A percentile compares a stretch with the other conserved stretches of the same genome.
Evolutionary conservation across 2,329 filamentous ascomycete genomes (phyloP).

Genomic region (Fusarium tanahbumbuense): DNA sequence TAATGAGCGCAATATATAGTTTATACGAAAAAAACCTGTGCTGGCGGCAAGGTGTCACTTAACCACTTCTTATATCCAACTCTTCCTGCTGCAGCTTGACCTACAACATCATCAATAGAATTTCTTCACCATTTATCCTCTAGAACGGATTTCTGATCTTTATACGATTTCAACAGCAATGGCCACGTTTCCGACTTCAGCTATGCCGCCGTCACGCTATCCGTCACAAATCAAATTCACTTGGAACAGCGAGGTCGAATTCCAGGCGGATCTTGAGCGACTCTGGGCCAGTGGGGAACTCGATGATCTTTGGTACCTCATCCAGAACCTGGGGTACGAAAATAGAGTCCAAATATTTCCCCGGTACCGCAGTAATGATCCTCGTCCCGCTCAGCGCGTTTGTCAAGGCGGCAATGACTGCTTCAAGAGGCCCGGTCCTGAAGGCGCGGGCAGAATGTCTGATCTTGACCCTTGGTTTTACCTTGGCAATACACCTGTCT

Average conservation of each 20-base stretch:
- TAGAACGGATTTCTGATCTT: not conserved
- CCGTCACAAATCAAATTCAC: too few relatives aligned
- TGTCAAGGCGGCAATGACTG: not conserved
- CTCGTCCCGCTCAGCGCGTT: not conserved
- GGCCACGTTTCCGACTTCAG: too few relatives aligned
- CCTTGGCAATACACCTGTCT: not conserved
- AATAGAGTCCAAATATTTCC: not conserved
- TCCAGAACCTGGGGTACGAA: not conserved
- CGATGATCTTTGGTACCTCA: not conserved
- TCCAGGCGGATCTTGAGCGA: not conserved
- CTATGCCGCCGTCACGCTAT: too few relatives aligned
- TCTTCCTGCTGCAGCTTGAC: accelerated
- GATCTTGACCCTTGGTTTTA: not conserved
- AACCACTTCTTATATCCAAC: not conserved
- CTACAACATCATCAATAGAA: not conserved
- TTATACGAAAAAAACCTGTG: not conserved
- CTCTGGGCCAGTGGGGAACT: not conserved
- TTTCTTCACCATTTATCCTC: not conserved
- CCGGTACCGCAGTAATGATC: not conserved
- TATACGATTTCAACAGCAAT: not conserved
- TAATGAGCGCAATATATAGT: not conserved
- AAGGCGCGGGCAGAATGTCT: not conserved
- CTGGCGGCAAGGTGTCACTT: not conserved
- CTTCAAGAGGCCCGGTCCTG: too few relatives aligned
- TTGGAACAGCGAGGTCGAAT: not conserved